Percentiles rank a stretch among this genome's conserved stretches.
phyloP scores from a whole-genome alignment of 306 rosid genomes.

The Cercis canadensis region DNA sequence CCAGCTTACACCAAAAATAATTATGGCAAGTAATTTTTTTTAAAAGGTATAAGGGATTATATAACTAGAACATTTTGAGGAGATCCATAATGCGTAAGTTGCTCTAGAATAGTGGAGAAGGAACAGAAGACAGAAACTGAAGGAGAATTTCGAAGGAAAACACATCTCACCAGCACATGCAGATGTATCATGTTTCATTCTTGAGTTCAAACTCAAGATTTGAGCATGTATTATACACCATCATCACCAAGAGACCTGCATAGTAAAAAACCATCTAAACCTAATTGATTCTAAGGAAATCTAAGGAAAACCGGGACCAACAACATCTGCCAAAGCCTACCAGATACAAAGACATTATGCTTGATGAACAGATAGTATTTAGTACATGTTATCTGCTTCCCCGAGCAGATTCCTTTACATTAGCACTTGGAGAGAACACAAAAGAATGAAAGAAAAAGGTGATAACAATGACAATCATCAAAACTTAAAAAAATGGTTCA shows the following conservation, averaged over 20 bases:
- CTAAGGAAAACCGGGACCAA: constrained; percentile 37
- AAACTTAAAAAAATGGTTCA: background rate
- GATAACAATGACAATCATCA: background rate
- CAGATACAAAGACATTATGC: constrained; percentile 22
- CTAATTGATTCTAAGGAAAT: constrained; percentile 50
- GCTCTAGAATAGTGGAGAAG: background rate
- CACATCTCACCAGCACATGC: constrained; percentile 38
- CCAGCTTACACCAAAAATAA: constrained; percentile 33
- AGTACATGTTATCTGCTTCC: background rate
- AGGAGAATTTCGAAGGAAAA: background rate
- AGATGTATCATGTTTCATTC: constrained; percentile 17
- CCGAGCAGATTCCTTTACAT: constrained; percentile 7
- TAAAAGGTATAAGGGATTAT: constrained; percentile 12
- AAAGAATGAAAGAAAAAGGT: too few relatives aligned
- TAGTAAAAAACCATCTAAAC: constrained; percentile 49
- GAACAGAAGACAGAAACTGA: background rate
- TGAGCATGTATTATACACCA: constrained; percentile 24
- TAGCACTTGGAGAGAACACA: background rate
- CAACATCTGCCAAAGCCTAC: constrained; percentile 8
- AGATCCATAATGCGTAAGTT: background rate
- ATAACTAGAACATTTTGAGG: constrained; percentile 4
- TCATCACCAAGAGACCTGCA: constrained; percentile 45
- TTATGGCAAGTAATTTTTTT: background rate
- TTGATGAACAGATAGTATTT: constrained; percentile 5
- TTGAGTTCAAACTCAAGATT: constrained; percentile 35